A percentile compares a stretch with the other conserved stretches of the same genome.
These are phyloP conservation scores for Mycena venus DNA, from an alignment of 768 basidiomycete genomes.

Conservation along the genomic window DNA sequence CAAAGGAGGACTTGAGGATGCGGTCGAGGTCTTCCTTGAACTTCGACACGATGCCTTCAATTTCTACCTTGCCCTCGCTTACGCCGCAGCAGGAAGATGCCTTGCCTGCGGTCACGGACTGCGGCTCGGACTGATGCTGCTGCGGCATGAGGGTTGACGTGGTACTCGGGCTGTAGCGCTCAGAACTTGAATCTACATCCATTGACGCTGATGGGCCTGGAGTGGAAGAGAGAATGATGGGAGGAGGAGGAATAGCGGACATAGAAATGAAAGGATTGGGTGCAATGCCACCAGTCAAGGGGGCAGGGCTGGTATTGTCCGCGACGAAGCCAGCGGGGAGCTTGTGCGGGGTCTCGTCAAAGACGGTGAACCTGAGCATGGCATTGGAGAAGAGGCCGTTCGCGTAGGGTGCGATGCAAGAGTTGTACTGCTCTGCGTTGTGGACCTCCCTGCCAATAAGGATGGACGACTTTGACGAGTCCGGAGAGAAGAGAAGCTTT, in stretches of 20 bases:
- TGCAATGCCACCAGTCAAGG: conserved; percentile 17
- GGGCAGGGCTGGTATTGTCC: conserved; percentile 15
- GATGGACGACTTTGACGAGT: conserved; percentile 66
- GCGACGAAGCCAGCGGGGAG: conserved; percentile 37
- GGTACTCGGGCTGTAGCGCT: conserved; percentile 24
- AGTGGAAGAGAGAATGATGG: conserved; percentile 47
- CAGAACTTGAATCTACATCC: conserved; percentile 33
- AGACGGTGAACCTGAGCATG: conserved; percentile 72
- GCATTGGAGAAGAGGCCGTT: conserved; percentile 69
- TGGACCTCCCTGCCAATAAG: conserved; percentile 74
- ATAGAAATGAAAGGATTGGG: conserved; percentile 41
- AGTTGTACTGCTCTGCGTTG: conserved; percentile 69
- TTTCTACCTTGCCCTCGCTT: conserved; percentile 36
- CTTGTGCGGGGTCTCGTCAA: conserved; percentile 63
- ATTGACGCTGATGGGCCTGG: conserved; percentile 35
- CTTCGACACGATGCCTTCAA: conserved; percentile 35
- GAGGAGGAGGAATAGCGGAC: conserved; percentile 51
- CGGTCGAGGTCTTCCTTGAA: conserved; percentile 55
- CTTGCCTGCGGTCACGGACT: conserved; percentile 27
- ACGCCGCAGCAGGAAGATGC: conserved; percentile 32
- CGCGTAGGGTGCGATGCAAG: conserved; percentile 62
- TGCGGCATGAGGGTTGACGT: conserved; percentile 34
- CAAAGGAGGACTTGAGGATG: conserved; percentile 55
- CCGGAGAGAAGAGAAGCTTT: conserved; percentile 77
- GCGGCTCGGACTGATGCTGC: conserved; percentile 38